Conservation (phyloP, 1,284 basidiomycete species). For the Microbotryomycetes sp. region DNA sequence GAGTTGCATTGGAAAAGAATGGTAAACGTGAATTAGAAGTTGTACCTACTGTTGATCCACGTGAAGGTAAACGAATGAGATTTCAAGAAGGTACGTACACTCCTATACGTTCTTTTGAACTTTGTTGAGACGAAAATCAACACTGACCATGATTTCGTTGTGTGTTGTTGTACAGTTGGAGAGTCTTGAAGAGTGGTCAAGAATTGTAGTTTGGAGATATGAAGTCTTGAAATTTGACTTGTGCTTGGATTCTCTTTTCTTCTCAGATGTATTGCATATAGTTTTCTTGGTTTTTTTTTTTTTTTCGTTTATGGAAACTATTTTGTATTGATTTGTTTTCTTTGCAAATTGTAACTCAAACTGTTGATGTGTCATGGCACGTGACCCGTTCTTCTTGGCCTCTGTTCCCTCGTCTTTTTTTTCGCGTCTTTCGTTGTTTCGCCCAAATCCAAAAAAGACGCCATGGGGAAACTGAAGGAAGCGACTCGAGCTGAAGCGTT, state of each 20-base stretch:
- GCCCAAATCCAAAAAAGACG: too few relatives aligned
- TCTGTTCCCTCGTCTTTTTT: neutral
- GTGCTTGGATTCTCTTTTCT: neutral
- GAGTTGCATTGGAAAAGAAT: conserved; percentile 32
- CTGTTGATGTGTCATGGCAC: neutral
- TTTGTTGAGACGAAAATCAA: neutral
- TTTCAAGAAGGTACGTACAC: conserved; percentile 21
- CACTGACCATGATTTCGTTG: neutral
- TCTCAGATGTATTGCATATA: too few relatives aligned
- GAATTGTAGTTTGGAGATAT: neutral
- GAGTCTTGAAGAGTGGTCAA: neutral
- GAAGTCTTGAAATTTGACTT: neutral
- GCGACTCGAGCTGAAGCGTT: neutral
- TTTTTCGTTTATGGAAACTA: neutral
- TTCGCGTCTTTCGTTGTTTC: neutral
- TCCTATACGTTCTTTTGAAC: neutral
- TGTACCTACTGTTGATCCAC: conserved; percentile 17
- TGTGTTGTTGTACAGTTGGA: neutral
- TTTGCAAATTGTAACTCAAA: neutral
- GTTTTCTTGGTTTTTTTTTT: neutral
- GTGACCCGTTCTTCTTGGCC: neutral
- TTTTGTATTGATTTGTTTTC: neutral
- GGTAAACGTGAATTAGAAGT: conserved; percentile 31
- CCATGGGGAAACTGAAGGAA: neutral
- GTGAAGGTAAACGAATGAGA: conserved; percentile 11